Conservation (phyloP, 441 rosid genomes). For the Brassica balearica region DNA sequence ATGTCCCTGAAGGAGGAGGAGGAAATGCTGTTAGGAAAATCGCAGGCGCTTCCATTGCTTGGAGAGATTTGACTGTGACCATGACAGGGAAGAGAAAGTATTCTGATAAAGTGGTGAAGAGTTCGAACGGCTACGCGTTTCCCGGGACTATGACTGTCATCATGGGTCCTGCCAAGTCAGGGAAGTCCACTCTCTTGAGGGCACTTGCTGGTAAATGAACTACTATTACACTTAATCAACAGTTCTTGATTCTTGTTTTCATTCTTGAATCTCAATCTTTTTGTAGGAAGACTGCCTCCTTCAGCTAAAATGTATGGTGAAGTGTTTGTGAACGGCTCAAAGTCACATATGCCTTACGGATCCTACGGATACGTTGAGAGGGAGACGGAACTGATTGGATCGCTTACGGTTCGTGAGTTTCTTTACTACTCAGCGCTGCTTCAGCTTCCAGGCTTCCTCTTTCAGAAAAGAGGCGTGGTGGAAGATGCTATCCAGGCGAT, state of each 20-base stretch:
- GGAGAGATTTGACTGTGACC: conserved; percentile 96
- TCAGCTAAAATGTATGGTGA: conserved; percentile 87
- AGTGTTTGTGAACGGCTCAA: conserved; percentile 84
- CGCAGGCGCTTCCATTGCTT: conserved; percentile 90
- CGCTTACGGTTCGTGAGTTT: conserved; percentile 93
- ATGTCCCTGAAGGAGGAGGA: conserved; percentile 53
- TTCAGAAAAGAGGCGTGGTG: conserved; percentile 86
- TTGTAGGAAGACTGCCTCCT: conserved; percentile 80
- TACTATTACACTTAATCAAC: not conserved
- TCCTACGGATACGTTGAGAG: conserved; percentile 97
- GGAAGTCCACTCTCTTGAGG: conserved; percentile 90
- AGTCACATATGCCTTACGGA: conserved; percentile 80
- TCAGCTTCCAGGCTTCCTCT: conserved; percentile 96
- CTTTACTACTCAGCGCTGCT: conserved; percentile 93
- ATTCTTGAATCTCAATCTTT: conserved; percentile 36
- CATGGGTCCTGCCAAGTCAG: conserved; percentile 99
- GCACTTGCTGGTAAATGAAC: conserved; percentile 84
- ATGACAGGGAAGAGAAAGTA: conserved; percentile 89
- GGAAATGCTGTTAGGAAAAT: conserved; percentile 69
- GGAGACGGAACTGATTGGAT: conserved; percentile 83
- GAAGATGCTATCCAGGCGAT: conserved; percentile 99
- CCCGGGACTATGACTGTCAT: conserved; percentile 98
- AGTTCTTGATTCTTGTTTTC: not conserved
- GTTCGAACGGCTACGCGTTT: conserved; percentile 94
- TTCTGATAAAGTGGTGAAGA: conserved; percentile 90